Evolutionary conservation across 116 monocot genomes (phyloP), one percentile per base, ranked within the genome.

Genomic region (Posidonia oceanica): DNA sequence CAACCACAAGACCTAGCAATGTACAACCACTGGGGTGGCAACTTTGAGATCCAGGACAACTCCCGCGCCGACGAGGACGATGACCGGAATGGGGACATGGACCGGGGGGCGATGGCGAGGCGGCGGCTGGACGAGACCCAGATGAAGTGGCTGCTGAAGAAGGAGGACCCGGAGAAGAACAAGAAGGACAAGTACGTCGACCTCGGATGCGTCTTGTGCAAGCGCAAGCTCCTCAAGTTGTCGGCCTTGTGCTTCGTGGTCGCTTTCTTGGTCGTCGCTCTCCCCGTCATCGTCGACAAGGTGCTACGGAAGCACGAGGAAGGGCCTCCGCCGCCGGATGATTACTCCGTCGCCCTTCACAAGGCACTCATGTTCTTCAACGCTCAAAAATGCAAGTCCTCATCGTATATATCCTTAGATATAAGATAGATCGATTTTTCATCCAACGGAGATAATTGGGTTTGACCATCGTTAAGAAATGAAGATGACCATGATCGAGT

Each of bases 361-460:
- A 98, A 98, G 81, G 98, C 93, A 4, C 86, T 96, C 52, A 84
- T 88, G 73, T 96, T 96, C 86, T 95, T 95, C 95, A 86, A 95
- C 65, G 95, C 95, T 3, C 97, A 98, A 75, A 89, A 79, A 81
- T 92, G 97, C 93, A 75, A 85, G 83, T 13, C 8, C 5, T 36
- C 36, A 21, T 53, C 17, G 2, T 6, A 11, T 23, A 66, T 72
- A 21, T 51, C 22, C 51, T n/a, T n/a, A n/a, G n/a, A n/a, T n/a
- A n/a, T n/a, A n/a, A n/a, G n/a, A n/a, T n/a, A 67, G 20, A 20
- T 22, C 20, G 18, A 64, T 39, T 64, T 8, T 18, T 16, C 4
- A 67, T 67, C 2, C 51, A 0, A 29, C 29, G 29, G 29, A 29
- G 29, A 29, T 29, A 29, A 29, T 29, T 29, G 29, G 29, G 29